Base-by-base conservation (phyloP, 805 yeast genomes). In the Starmerella powellii region DNA sequence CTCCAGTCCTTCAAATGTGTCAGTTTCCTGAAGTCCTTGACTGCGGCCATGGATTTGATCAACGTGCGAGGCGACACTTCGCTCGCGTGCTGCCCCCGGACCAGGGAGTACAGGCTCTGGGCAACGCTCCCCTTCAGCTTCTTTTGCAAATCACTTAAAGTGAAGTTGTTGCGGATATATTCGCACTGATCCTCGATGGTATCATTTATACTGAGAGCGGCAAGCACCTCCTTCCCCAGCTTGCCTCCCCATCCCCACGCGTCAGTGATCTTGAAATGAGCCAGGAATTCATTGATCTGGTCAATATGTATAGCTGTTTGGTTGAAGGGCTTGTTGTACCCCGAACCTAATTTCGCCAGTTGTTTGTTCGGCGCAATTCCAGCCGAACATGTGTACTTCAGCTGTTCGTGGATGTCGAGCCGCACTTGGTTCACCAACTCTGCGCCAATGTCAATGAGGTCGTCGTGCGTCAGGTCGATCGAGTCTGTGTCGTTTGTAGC, bases 161-260 rank as follows among this genome's bases (percentile, higher is more conserved):
- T n/a, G 38, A 26, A 47, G 6, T 44, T 42, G 5, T 38, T 40
- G 8, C 52, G 41, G 11, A 48, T 37, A 15, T 28, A 40, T 2
- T 68, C 62, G 52, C 80, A 68, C 45, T 74, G 62, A 4, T 63
- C 58, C 23, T 60, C 67, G 2, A 63, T 62, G 0, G 41, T 44
- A 2, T 34, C 42, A 80, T 82, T 2, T 74, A 61, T 39, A 1
- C 67, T 63, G n/a, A 86, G 58, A 16, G 63, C 58, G n/a, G 60
- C 57, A 15, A 68, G 47, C 1, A 85, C 65, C 11, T 64, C 62
- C 10, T 77, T 76, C 0, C 98, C 98, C 8, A 70, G 61, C 50
- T 83, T 84, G 2, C 97, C 98, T 6, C 98, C 97, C 68, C 88
- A 65, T 0, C 94, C 85, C 72, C 94, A 80, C 44, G 88, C 73